A percentile compares a stretch with the other conserved stretches of the same genome.
These are phyloP conservation scores for Aspergillus nomiae DNA, from an alignment of 2,329 filamentous ascomycete species.

Conservation along the genomic window DNA sequence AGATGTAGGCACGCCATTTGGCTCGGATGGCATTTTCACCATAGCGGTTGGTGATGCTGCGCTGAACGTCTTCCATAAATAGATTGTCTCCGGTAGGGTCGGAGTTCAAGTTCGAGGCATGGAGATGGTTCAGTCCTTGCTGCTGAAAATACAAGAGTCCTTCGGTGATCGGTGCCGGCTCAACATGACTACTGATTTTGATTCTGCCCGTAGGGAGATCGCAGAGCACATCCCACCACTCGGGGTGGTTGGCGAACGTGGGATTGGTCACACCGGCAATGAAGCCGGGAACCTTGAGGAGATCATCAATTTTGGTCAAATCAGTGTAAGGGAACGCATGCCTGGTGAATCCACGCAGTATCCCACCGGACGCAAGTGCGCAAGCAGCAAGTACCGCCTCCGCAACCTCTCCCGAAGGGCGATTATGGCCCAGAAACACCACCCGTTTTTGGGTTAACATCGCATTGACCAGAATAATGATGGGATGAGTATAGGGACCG, in stretches of 20 bases:
- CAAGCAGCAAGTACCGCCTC: slow-evolving; percentile 98
- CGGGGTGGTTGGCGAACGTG: slow-evolving; percentile 88
- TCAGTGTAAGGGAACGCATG: slow-evolving; percentile 98
- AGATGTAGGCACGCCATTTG: slow-evolving; percentile 94
- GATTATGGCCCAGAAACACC: slow-evolving; percentile 93
- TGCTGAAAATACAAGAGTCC: slow-evolving; percentile 86
- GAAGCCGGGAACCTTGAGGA: slow-evolving; percentile 94
- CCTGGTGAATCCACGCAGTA: slow-evolving; percentile 90
- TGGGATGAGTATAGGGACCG: slow-evolving; percentile 85
- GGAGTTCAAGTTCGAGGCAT: slow-evolving; percentile 31
- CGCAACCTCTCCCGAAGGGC: slow-evolving; percentile 92
- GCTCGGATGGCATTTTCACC: slow-evolving; percentile 87
- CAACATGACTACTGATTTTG: slow-evolving; percentile 89
- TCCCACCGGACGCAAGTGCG: slow-evolving; percentile 85
- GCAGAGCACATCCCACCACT: slow-evolving; percentile 98
- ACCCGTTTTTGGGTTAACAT: slow-evolving; percentile 94
- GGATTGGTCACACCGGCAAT: slow-evolving; percentile 98
- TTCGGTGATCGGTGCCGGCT: slow-evolving; percentile 77
- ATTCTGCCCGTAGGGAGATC: slow-evolving; percentile 89
- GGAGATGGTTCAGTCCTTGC: slow-evolving; percentile 48
- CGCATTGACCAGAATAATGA: slow-evolving; percentile 92
- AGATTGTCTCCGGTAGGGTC: slow-evolving; percentile 83
- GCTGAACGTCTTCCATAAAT: slow-evolving; percentile 85
- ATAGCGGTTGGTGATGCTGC: slow-evolving; percentile 80
- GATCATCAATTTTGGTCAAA: slow-evolving; percentile 93